Percentiles rank a stretch among this genome's conserved stretches.
Conservation (phyloP, 805 yeast genomes). For the Lipomyces sp. region DNA sequence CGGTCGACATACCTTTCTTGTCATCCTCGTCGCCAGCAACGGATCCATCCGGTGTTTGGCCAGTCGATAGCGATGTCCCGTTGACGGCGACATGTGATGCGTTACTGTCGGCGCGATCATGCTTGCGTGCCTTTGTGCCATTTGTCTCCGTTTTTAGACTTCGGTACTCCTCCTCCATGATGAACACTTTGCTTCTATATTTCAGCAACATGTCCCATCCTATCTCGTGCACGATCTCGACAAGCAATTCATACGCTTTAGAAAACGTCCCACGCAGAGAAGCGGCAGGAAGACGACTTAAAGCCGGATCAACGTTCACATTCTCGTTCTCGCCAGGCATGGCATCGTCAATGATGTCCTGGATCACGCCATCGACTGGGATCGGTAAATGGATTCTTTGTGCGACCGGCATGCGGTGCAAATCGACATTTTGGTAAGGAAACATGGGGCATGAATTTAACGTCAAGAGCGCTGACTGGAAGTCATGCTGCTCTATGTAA, state of each 20-base stretch:
- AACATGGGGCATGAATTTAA: conserved; percentile 79
- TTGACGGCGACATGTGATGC: conserved; percentile 35
- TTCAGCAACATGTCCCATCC: conserved; percentile 85
- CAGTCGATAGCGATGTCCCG: conserved; percentile 15
- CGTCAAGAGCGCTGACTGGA: conserved; percentile 61
- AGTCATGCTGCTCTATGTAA: conserved; percentile 61
- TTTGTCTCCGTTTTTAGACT: conserved; percentile 41
- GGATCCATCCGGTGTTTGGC: conserved; percentile 26
- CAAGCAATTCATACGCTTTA: conserved; percentile 69
- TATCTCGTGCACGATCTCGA: conserved; percentile 64
- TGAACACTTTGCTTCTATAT: conserved; percentile 71
- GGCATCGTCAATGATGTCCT: conserved; percentile 47
- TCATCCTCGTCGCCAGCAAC: conserved; percentile 36
- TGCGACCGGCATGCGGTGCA: conserved; percentile 52
- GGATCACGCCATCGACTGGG: conserved; percentile 59
- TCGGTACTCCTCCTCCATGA: conserved; percentile 77
- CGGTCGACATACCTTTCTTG: conserved; percentile 11
- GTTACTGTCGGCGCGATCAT: conserved; percentile 33
- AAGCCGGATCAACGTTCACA: conserved; percentile 52
- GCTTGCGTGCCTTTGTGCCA: conserved; percentile 22
- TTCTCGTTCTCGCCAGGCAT: conserved; percentile 35
- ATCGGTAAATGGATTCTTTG: conserved; percentile 54
- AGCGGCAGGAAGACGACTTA: conserved; percentile 58
- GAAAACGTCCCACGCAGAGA: conserved; percentile 58
- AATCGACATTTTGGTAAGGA: conserved; percentile 53